Conservation (phyloP, 129 eudicot species). For the Mikania micrantha region DNA sequence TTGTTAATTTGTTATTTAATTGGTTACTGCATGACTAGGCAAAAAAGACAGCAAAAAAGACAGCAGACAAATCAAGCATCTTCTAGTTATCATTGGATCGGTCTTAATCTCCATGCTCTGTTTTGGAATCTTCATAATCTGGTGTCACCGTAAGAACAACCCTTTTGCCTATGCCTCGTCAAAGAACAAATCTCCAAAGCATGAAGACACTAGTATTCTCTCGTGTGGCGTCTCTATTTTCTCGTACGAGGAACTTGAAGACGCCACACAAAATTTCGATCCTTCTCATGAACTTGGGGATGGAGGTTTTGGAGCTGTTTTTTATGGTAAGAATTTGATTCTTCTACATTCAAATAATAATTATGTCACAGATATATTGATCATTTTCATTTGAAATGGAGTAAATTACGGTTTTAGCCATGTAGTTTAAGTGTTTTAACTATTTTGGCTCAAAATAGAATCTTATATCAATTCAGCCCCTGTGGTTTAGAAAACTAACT, state of each 20-base stretch:
- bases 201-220: constrained; percentile 23
- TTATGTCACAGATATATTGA: too few relatives aligned
- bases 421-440: too few relatives aligned
- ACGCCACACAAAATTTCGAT: constrained; percentile 48
- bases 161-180: constrained; percentile 8
- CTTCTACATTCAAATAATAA: too few relatives aligned
- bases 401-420: too few relatives aligned
- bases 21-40: background rate
- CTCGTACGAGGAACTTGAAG: constrained; percentile 50
- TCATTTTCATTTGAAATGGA: too few relatives aligned
- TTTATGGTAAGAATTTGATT: too few relatives aligned
- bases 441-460: too few relatives aligned
- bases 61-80: background rate
- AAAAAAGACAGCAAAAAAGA: background rate
- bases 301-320: too few relatives aligned
- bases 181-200: constrained; percentile 17
- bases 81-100: constrained; percentile 23
- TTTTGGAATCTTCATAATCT: constrained; percentile 3
- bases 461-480: too few relatives aligned
- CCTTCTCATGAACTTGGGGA: constrained; percentile 42
- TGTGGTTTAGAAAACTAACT: too few relatives aligned
- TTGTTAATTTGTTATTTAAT: too few relatives aligned
- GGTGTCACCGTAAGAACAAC: constrained; percentile 13
- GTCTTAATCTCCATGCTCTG: constrained; percentile 15
- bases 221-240: constrained; percentile 41